These are phyloP conservation scores for Pichia pseudocactophila DNA, from an alignment of 805 yeast genomes.

Conservation along the genomic window DNA sequence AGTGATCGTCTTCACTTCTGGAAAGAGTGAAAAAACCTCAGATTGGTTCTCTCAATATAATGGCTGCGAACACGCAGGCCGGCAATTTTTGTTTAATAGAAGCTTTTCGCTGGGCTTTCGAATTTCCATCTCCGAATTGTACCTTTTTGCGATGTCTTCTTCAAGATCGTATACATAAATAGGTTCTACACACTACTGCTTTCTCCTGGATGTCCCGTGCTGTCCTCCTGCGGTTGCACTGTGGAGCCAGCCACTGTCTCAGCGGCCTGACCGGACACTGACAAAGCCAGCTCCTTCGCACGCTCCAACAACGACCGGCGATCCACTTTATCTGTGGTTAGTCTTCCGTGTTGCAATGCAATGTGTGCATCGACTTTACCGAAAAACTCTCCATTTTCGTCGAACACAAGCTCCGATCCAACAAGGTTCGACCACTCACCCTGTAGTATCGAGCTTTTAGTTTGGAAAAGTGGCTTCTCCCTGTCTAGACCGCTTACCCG, in stretches of 20 bases:
- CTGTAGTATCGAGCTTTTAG: slow-evolving; percentile 53
- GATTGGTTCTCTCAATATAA: too few species aligned
- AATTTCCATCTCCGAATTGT: too few species aligned
- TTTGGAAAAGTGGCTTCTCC: slow-evolving; percentile 45
- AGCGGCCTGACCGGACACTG: not conserved
- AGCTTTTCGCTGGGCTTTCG: too few species aligned
- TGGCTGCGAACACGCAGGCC: too few species aligned
- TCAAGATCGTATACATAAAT: too few species aligned
- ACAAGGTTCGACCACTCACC: slow-evolving; percentile 71
- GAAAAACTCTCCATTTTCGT: slow-evolving; percentile 28
- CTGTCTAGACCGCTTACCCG: slow-evolving; percentile 49
- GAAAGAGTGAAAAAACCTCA: too few species aligned
- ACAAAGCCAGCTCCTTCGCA: slow-evolving; percentile 18
- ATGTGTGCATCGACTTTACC: slow-evolving; percentile 25
- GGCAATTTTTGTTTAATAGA: too few species aligned
- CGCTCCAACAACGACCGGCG: slow-evolving; percentile 18
- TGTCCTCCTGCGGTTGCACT: too few species aligned
- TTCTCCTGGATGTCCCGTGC: too few species aligned
- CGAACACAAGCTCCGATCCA: slow-evolving; percentile 54
- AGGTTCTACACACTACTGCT: too few species aligned
- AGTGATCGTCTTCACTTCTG: too few species aligned
- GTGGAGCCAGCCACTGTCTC: not conserved
- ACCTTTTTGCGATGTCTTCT: too few species aligned
- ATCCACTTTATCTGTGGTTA: slow-evolving; percentile 18
- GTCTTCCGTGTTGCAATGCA: slow-evolving; percentile 24